phyloP scores from a whole-genome alignment of 2,329 filamentous ascomycete genomes.

The Spiromastix sp. region DNA sequence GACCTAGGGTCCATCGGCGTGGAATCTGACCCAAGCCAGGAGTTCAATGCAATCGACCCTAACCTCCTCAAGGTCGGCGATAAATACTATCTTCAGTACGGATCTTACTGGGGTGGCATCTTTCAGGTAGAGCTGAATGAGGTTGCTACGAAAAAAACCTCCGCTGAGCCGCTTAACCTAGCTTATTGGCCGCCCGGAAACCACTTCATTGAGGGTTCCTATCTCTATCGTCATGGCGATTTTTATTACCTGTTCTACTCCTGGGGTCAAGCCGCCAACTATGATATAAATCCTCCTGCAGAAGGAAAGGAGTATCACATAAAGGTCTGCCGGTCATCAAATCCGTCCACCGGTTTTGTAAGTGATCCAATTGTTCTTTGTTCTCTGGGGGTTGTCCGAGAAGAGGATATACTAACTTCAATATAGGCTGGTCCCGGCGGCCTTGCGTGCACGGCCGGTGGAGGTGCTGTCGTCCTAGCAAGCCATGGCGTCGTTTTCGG shows the following conservation, averaged over 20 bases:
- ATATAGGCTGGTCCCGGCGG: too few species aligned
- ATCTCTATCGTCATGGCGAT: slow-evolving; percentile 43
- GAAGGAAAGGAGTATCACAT: slow-evolving; percentile 56
- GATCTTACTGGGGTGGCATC: slow-evolving; percentile 58
- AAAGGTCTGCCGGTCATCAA: slow-evolving; percentile 53
- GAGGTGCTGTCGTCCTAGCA: slow-evolving; percentile 51
- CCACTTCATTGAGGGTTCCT: slow-evolving; percentile 48
- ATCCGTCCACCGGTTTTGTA: too few species aligned
- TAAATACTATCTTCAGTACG: slow-evolving; percentile 48
- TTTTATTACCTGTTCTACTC: slow-evolving; percentile 59
- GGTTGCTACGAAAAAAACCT: too few species aligned
- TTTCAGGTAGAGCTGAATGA: slow-evolving; percentile 46
- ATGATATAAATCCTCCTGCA: slow-evolving; percentile 41
- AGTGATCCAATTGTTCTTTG: too few species aligned
- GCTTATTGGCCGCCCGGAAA: slow-evolving; percentile 42
- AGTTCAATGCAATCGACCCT: slow-evolving; percentile 53
- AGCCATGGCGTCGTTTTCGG: slow-evolving; percentile 53
- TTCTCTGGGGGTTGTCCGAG: too few species aligned
- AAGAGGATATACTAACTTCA: too few species aligned
- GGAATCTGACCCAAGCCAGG: slow-evolving; percentile 28
- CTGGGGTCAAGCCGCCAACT: slow-evolving; percentile 50
- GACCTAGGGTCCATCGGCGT: slow-evolving; percentile 24
- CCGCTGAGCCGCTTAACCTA: too few species aligned
- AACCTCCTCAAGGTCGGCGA: slow-evolving; percentile 38
- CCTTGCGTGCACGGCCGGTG: slow-evolving; percentile 42